phyloP scores from a whole-genome alignment of 2,329 filamentous ascomycete genomes.

The Aspergillus nomiae region DNA sequence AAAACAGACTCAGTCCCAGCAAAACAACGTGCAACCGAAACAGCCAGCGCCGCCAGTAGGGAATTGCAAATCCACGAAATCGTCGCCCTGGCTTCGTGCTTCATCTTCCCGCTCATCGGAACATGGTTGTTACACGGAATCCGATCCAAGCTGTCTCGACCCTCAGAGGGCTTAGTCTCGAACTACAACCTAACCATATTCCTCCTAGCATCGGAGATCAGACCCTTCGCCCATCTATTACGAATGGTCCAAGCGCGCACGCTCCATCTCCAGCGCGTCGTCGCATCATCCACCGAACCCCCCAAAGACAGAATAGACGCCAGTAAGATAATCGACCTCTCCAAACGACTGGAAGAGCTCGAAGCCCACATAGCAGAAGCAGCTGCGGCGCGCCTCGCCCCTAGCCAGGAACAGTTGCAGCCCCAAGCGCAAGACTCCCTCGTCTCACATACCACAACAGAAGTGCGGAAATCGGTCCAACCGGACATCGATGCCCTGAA shows the following conservation, averaged over 20 bases:
- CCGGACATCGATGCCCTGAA: constrained; percentile 86
- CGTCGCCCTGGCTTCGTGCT: constrained; percentile 74
- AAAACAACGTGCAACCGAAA: constrained; percentile 14
- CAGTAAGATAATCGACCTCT: constrained; percentile 56
- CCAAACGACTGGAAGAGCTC: constrained; percentile 68
- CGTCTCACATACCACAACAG: constrained; percentile 45
- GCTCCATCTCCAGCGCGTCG: constrained; percentile 75
- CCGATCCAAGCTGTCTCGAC: constrained; percentile 75
- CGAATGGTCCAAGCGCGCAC: constrained; percentile 78
- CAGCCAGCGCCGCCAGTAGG: constrained; percentile 47
- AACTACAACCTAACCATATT: constrained; percentile 94
- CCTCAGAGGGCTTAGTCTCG: constrained; percentile 83
- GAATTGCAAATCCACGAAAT: constrained; percentile 77
- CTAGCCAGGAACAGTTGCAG: constrained; percentile 13
- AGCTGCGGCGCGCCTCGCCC: constrained; percentile 26
- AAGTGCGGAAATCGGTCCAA: constrained; percentile 68
- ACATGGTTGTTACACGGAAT: constrained; percentile 83
- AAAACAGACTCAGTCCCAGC: background rate
- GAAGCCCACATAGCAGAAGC: constrained; percentile 59
- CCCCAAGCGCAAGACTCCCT: constrained; percentile 38
- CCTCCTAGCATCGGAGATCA: constrained; percentile 80
- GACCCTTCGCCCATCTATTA: constrained; percentile 78
- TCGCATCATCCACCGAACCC: constrained; percentile 45
- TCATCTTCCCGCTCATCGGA: constrained; percentile 74
- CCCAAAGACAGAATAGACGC: constrained; percentile 27